Evolutionary conservation across 495 filamentous ascomycete species (phyloP), one percentile per base, ranked within the genome.

Genomic region (Cairneyella variabilis): DNA sequence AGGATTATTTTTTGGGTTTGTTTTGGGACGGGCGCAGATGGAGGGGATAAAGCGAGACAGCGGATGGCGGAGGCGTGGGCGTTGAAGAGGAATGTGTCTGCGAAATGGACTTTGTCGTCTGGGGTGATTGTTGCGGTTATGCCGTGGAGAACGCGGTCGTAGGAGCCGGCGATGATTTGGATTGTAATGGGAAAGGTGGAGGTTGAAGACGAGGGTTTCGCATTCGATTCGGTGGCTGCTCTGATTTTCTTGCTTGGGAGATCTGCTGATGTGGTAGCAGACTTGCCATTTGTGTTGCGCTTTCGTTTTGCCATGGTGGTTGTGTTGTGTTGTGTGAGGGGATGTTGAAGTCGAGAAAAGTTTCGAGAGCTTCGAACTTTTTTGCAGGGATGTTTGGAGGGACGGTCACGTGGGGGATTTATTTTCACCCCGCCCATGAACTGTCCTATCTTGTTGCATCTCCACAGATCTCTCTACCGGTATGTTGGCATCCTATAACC

Each of bases 41-140:
- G 76, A 0, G 91, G 89, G 0, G 91, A 96, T 57, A 98, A 69
- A 14, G 91, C 89, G 22, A 99, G 77, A 63, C 89, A 92, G 61
- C 90, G 85, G 67, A 99, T 91, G 26, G 95, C 80, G 22, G 91
- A 91, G 42, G 80, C 76, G 72, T 99, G 93, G 21, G 95, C 90
- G 67, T 89, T 85, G 77, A 99, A 96, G 49, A 99, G 81, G 72
- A 99, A 99, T 6, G 86, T 91, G 69, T 99, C 93, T 54, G 88
- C 77, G 66, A 97, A 97, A 62, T 84, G 70, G 59, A 85, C 76
- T 10, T 71, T 51, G 23, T 68, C 54, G 18, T 67, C 64, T 8
- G 67, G 52, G 2, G 76, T 74, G 47, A 96, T 73, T 0, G 81
- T 80, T 5, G 86, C 91, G 1, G 88, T 89, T 64, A 97, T 77